Evolutionary conservation across 1,284 basidiomycete species (phyloP).

Genomic region (Paramarasmius palmivorus): DNA sequence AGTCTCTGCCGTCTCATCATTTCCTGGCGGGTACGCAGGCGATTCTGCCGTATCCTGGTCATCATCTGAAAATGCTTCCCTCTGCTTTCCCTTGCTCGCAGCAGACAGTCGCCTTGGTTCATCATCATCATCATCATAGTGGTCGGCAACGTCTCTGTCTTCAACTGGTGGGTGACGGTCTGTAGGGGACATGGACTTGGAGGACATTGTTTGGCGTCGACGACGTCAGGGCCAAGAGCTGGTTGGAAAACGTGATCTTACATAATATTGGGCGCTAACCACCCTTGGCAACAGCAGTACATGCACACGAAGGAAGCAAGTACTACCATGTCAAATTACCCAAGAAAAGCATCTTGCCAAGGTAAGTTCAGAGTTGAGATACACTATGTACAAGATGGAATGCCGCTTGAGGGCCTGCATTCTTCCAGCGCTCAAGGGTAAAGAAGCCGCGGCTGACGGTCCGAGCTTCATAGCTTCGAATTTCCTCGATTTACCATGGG

Average conservation of each 20-base stretch:
- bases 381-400: too few relatives aligned
- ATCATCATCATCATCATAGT: conserved; percentile 7
- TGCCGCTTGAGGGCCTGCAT: too few relatives aligned
- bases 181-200: background rate
- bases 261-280: too few relatives aligned
- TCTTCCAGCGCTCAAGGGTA: too few relatives aligned
- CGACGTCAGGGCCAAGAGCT: background rate
- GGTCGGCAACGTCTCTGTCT: background rate
- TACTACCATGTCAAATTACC: too few relatives aligned
- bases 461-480: conserved; percentile 38
- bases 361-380: too few relatives aligned
- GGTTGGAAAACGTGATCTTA: too few relatives aligned
- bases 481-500: conserved; percentile 47
- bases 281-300: too few relatives aligned
- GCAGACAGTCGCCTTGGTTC: conserved; percentile 2
- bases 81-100: conserved; percentile 17
- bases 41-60: conserved; percentile 29
- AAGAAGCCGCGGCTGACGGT: conserved; percentile 45
- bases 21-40: conserved; percentile 62
- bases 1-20: conserved; percentile 64
- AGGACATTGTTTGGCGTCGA: background rate
- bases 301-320: too few relatives aligned
- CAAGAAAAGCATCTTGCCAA: too few relatives aligned
- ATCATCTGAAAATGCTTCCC: conserved; percentile 24
- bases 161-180: background rate